These are phyloP conservation scores for Tetrapisispora fleetii DNA, from an alignment of 805 yeast genomes.

Conservation along the genomic window DNA sequence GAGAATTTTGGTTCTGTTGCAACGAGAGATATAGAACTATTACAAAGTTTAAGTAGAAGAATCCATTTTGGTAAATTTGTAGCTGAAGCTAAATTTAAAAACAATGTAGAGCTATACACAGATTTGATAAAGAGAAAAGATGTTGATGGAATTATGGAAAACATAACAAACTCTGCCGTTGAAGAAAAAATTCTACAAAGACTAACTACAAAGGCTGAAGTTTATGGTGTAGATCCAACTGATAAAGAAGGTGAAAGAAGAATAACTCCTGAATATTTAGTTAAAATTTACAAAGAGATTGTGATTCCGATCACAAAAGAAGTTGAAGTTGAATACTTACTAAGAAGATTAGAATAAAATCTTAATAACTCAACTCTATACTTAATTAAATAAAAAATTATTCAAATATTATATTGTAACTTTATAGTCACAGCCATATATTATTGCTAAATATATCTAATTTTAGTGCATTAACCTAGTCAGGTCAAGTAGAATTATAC, in stretches of 20 bases:
- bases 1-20: constrained; percentile 88
- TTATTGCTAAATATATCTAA: not conserved
- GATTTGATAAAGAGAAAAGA: constrained; percentile 58
- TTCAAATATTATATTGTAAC: not conserved
- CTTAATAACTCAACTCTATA: not conserved
- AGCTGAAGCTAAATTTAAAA: constrained; percentile 84
- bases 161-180: constrained; percentile 80
- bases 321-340: constrained; percentile 86
- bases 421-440: not conserved
- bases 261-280: constrained; percentile 74
- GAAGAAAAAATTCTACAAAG: constrained; percentile 77
- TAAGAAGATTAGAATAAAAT: constrained; percentile 57
- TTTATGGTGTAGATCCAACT: constrained; percentile 84
- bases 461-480: not conserved
- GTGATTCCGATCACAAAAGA: constrained; percentile 91
- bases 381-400: not conserved
- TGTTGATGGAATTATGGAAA: constrained; percentile 58
- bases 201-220: constrained; percentile 67
- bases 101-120: constrained; percentile 54
- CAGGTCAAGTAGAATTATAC: not conserved
- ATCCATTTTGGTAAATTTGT: constrained; percentile 97
- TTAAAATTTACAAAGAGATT: constrained; percentile 72
- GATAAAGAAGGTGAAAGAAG: constrained; percentile 64
- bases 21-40: constrained; percentile 70
- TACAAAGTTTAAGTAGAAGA: constrained; percentile 83